These are phyloP conservation scores for Pichia cabralensis DNA, from an alignment of 805 yeast species.

Conservation along the genomic window DNA sequence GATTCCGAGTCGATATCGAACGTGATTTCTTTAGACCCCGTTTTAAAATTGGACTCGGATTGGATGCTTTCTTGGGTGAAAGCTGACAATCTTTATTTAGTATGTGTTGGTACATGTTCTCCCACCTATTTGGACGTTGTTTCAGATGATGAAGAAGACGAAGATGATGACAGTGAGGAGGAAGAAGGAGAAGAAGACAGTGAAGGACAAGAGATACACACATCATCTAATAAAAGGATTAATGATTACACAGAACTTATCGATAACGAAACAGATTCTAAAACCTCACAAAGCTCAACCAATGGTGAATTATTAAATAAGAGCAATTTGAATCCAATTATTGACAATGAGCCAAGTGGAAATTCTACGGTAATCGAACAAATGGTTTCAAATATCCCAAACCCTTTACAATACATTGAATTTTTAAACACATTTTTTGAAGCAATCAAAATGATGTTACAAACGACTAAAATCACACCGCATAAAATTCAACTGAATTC, in stretches of 20 bases:
- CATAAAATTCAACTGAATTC: constrained; percentile 56
- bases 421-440: constrained; percentile 32
- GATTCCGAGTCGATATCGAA: constrained; percentile 1
- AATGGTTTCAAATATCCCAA: constrained; percentile 16
- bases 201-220: constrained; percentile 1
- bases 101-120: constrained; percentile 12
- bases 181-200: constrained; percentile 9
- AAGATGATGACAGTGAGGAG: constrained; percentile 14
- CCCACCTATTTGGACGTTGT: constrained; percentile 22
- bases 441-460: constrained; percentile 33
- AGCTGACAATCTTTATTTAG: constrained; percentile 14
- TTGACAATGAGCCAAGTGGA: too few relatives aligned
- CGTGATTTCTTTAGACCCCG: constrained; percentile 16
- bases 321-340: too few relatives aligned
- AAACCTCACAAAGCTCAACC: not conserved
- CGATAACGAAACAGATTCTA: constrained; percentile 1
- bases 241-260: not conserved
- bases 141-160: constrained; percentile 25
- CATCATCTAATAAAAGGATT: too few relatives aligned
- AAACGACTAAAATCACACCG: constrained; percentile 38
- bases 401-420: constrained; percentile 35
- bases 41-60: constrained; percentile 21
- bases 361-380: too few relatives aligned
- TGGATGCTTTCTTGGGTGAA: constrained; percentile 24
- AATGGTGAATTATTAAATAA: too few relatives aligned